Evolutionary conservation across 2,329 filamentous ascomycete genomes (phyloP).

Genomic region (Venturia carpophila): DNA sequence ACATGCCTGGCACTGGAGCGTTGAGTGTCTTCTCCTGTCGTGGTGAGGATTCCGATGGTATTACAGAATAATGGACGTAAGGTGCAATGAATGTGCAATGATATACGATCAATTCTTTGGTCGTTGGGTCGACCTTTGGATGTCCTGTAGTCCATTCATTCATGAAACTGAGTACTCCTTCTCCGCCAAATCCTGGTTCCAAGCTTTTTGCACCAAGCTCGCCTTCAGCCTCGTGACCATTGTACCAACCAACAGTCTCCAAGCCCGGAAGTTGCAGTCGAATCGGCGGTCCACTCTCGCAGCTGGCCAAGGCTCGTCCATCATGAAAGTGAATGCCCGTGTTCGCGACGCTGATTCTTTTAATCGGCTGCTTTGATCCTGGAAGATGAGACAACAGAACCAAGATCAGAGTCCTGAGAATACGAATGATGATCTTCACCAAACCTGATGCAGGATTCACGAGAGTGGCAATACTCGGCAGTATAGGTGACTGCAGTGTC

Average conservation of each 20-base stretch:
- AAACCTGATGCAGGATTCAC: conserved; percentile 52
- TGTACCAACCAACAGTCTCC: conserved; percentile 64
- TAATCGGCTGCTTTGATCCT: conserved; percentile 50
- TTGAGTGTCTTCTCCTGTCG: conserved; percentile 37
- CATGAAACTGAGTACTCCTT: conserved; percentile 53
- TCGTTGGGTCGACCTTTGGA: conserved; percentile 57
- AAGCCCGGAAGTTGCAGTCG: conserved; percentile 55
- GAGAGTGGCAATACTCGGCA: conserved; percentile 60
- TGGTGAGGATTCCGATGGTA: conserved; percentile 31
- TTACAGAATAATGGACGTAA: conserved; percentile 59
- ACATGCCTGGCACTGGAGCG: conserved; percentile 51
- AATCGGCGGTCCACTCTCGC: conserved; percentile 64
- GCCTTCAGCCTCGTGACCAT: conserved; percentile 50
- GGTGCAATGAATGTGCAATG: conserved; percentile 59
- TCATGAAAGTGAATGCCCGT: conserved; percentile 61
- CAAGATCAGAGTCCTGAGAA: conserved; percentile 51
- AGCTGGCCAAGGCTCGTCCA: conserved; percentile 59
- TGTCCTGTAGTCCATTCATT: conserved; percentile 65
- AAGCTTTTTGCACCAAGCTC: conserved; percentile 33
- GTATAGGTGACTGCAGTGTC: conserved; percentile 39
- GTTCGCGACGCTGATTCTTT: conserved; percentile 63
- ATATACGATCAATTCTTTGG: conserved; percentile 59
- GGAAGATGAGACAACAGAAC: conserved; percentile 51
- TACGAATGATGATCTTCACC: conserved; percentile 42
- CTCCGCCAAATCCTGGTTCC: conserved; percentile 44